These are phyloP conservation scores for Neobulgaria alba DNA, from an alignment of 2,329 filamentous ascomycete species.

Conservation along the genomic window DNA sequence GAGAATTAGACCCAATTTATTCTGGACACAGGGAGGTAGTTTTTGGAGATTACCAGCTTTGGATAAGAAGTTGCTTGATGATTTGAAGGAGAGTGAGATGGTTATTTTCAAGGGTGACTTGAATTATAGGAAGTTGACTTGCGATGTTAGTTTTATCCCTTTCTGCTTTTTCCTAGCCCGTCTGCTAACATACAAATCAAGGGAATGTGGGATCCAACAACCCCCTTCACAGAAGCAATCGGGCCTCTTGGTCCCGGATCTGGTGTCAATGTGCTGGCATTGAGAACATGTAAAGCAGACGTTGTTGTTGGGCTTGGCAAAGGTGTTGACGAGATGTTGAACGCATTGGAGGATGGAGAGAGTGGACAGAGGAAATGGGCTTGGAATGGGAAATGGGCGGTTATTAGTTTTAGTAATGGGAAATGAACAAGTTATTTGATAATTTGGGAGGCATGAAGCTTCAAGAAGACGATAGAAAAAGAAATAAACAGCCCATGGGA, in stretches of 20 bases:
- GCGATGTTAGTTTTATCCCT: slow-evolving; percentile 50
- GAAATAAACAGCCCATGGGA: too few relatives aligned
- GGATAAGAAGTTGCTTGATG: slow-evolving; percentile 60
- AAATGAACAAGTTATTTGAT: too few relatives aligned
- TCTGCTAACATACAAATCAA: not conserved
- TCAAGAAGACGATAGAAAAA: too few relatives aligned
- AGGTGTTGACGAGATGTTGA: slow-evolving; percentile 76
- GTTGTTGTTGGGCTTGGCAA: slow-evolving; percentile 80
- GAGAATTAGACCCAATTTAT: slow-evolving; percentile 71
- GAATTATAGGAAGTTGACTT: slow-evolving; percentile 90
- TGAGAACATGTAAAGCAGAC: slow-evolving; percentile 94
- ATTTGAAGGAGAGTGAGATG: slow-evolving; percentile 74
- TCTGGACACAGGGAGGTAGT: slow-evolving; percentile 84
- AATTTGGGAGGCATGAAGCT: too few relatives aligned
- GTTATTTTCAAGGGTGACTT: slow-evolving; percentile 96
- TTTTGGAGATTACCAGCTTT: slow-evolving; percentile 77
- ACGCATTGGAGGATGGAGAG: slow-evolving; percentile 57
- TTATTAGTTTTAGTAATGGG: slow-evolving; percentile 75
- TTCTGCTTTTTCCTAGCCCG: not conserved
- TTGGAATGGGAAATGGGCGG: slow-evolving; percentile 93
- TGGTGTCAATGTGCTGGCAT: slow-evolving; percentile 73
- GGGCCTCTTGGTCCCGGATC: slow-evolving; percentile 77
- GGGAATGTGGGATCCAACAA: slow-evolving; percentile 78
- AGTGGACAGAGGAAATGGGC: slow-evolving; percentile 68
- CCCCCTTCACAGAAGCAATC: slow-evolving; percentile 74